Evolutionary conservation across 495 filamentous ascomycete genomes (phyloP), one percentile per base, ranked within the genome.

Genomic region (Penicillium taxi): DNA sequence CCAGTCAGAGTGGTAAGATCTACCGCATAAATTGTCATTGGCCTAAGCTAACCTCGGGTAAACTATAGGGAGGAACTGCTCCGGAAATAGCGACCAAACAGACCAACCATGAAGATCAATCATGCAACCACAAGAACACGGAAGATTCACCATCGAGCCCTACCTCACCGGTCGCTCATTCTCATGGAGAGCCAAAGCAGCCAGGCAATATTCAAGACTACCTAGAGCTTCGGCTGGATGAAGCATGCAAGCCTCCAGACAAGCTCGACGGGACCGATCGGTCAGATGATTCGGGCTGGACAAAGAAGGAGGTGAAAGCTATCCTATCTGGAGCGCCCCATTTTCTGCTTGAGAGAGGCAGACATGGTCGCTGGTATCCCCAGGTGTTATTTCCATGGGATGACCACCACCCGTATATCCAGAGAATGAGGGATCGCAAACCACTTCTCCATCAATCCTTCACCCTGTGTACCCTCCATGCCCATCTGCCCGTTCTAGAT

Each of bases 271-370:
- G 12, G 1, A 17, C 16, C 14, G 7, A 11, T 2, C 7, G 23
- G 15, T 4, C 26, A 16, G 32, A 22, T 9, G 40, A 28, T 12
- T 33, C 25, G 7, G 22, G 11, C n/a, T 60, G 84, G 29, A 74
- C 66, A 19, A 70, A 72, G 17, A 61, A 68, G 15, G 80, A 85
- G 32, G 54, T 84, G 39, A 78, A 81, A 52, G 73, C 74, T 32
- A 66, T 87, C 23, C 81, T 87, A 52, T 84, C 81, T 19, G 82
- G 81, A n/a, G 82, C 82, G 9, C 82, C 82, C 24, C 82, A 84
- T 50, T 87, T 82, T 54, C 69, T 80, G 45, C 52, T 72, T 21
- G 58, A 63, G 23, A 56, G 52, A 18, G 59, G 76, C 59, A 58
- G 67, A 61, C 48, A 77, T 64, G 56, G 72, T 62, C 47, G 69